A percentile compares a stretch with the other conserved stretches of the same genome.
phyloP scores from a whole-genome alignment of 495 filamentous ascomycete genomes.

The Penicillium ochrochloron region DNA sequence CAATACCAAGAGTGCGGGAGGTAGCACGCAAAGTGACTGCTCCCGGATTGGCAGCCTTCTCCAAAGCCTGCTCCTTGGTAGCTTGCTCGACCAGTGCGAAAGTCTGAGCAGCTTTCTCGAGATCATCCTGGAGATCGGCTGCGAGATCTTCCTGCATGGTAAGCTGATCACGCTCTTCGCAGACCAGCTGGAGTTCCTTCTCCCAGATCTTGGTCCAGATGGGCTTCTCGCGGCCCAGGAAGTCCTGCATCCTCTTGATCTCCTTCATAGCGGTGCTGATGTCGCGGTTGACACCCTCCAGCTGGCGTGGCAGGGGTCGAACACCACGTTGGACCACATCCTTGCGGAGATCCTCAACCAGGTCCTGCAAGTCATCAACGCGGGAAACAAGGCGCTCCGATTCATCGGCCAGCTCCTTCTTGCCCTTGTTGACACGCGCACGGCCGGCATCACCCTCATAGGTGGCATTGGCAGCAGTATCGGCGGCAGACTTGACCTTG shows the following conservation, averaged over 20 bases:
- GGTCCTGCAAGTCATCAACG: conserved; percentile 94
- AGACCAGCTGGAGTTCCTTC: conserved; percentile 90
- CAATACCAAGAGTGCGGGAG: conserved; percentile 66
- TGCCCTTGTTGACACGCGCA: conserved; percentile 80
- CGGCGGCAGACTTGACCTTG: conserved; percentile 75
- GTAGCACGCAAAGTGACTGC: conserved; percentile 53
- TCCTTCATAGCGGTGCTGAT: conserved; percentile 79
- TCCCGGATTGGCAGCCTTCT: conserved; percentile 49
- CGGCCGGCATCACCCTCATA: conserved; percentile 75
- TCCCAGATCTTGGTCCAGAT: conserved; percentile 99
- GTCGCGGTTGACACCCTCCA: conserved; percentile 86
- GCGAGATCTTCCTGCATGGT: conserved; percentile 93
- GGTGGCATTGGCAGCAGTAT: conserved; percentile 65
- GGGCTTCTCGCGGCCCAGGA: conserved; percentile 87
- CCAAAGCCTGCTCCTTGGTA: conserved; percentile 90
- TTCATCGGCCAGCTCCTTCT: conserved; percentile 80
- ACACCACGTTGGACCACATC: conserved; percentile 94
- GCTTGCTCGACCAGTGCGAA: conserved; percentile 96
- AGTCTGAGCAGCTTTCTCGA: conserved; percentile 90
- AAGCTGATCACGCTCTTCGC: conserved; percentile 90
- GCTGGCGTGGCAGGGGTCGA: conserved; percentile 85
- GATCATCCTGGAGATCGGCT: conserved; percentile 88
- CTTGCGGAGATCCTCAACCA: conserved; percentile 95
- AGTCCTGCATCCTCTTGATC: conserved; percentile 94
- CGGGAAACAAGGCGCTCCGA: conserved; percentile 85